Evolutionary conservation across 345 rosid species (phyloP).

Genomic region (Euphorbia tirucalli): DNA sequence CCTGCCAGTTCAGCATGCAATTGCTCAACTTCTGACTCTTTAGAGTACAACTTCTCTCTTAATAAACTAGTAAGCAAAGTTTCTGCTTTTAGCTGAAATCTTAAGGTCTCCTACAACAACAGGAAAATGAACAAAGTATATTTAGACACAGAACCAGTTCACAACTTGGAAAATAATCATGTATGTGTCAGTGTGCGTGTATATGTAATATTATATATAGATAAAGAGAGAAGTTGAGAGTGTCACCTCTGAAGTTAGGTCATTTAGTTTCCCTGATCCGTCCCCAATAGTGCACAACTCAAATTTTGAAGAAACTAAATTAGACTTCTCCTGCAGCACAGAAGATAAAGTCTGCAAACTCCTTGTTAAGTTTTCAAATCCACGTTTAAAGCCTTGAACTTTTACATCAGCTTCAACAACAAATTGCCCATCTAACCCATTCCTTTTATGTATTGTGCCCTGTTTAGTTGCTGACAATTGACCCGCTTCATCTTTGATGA

Average conservation of each 20-base stretch:
- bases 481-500: constrained; percentile 49
- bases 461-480: constrained; percentile 47
- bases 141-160: not conserved
- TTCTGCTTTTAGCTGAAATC: constrained; percentile 70
- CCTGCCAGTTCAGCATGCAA: constrained; percentile 83
- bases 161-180: not conserved
- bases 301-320: constrained; percentile 38
- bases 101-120: constrained; percentile 49
- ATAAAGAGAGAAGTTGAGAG: no score
- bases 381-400: constrained; percentile 64
- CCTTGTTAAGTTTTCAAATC: constrained; percentile 63
- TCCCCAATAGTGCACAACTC: constrained; percentile 25
- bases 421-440: constrained; percentile 62
- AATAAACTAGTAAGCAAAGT: constrained; percentile 63
- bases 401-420: constrained; percentile 70
- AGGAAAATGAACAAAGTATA: constrained; percentile 17
- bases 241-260: constrained; percentile 59
- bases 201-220: constrained; percentile 26
- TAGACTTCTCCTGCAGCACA: constrained; percentile 66
- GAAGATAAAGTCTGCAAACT: constrained; percentile 68
- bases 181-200: not conserved
- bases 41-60: constrained; percentile 78
- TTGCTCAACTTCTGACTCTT: constrained; percentile 83
- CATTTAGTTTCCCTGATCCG: constrained; percentile 34
- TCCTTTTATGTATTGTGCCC: constrained; percentile 29